These are phyloP conservation scores for Tuber calosporum DNA, from an alignment of 495 filamentous ascomycete genomes.

Conservation along the genomic window DNA sequence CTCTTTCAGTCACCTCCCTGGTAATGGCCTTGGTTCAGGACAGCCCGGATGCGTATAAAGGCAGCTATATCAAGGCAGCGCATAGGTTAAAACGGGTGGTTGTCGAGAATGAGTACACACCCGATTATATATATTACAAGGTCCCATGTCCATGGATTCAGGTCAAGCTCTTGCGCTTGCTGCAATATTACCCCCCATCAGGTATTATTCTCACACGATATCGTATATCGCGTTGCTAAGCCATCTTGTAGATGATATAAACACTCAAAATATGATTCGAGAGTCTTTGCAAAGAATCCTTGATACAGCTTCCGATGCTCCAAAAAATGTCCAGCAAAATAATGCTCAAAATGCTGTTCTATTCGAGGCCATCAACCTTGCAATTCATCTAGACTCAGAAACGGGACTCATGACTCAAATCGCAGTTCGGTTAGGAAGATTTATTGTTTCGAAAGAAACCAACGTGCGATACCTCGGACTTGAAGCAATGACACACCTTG, in stretches of 20 bases:
- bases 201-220: slow-evolving; percentile 49
- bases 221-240: slow-evolving; percentile 16
- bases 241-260: slow-evolving; percentile 66
- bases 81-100: slow-evolving; percentile 78
- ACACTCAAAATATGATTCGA: slow-evolving; percentile 83
- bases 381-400: slow-evolving; percentile 97
- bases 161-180: slow-evolving; percentile 78
- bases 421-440: slow-evolving; percentile 85
- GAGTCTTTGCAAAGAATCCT: slow-evolving; percentile 86
- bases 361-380: slow-evolving; percentile 97
- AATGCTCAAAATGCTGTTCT: slow-evolving; percentile 98
- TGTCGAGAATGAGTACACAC: slow-evolving; percentile 75
- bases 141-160: slow-evolving; percentile 99
- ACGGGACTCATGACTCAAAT: slow-evolving; percentile 94
- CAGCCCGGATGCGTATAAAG: slow-evolving; percentile 85
- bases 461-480: slow-evolving; percentile 96
- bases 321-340: slow-evolving; percentile 98
- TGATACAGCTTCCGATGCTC: slow-evolving; percentile 81
- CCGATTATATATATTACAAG: slow-evolving; percentile 96
- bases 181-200: slow-evolving; percentile 96
- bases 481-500: slow-evolving; percentile 97
- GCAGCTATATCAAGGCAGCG: slow-evolving; percentile 87
- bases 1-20: slow-evolving; percentile 88
- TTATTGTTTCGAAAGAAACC: slow-evolving; percentile 93
- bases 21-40: slow-evolving; percentile 95